phyloP scores from a whole-genome alignment of 257 asterid genomes.

The Thymus quinquecostatus region DNA sequence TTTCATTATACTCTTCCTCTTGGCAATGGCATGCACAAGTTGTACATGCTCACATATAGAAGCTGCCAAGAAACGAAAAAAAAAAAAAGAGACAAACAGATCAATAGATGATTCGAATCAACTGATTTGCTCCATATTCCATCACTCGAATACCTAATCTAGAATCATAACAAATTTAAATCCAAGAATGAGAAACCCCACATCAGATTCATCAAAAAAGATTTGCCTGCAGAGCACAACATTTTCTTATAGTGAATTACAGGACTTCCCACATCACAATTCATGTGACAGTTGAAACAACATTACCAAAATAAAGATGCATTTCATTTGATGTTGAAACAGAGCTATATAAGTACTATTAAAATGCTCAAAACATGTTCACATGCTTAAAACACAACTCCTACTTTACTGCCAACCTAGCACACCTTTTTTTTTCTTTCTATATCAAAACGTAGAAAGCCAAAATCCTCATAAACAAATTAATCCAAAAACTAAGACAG shows the following conservation, averaged over 20 bases:
- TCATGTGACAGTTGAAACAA: not conserved
- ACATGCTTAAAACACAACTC: not conserved
- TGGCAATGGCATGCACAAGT: not conserved
- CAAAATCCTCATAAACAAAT: not conserved
- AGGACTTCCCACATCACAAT: not conserved
- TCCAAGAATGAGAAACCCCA: not conserved
- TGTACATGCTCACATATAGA: not conserved
- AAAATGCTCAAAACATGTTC: not conserved
- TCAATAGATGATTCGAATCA: not conserved
- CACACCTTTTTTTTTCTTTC: not conserved
- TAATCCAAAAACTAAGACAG: not conserved
- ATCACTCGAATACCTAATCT: not conserved
- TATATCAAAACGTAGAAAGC: not conserved
- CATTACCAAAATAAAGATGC: not conserved
- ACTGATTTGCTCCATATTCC: constrained; percentile 9
- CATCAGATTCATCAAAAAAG: not conserved
- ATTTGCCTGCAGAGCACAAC: constrained; percentile 1
- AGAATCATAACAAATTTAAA: not conserved
- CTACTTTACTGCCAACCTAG: not conserved
- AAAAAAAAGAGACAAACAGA: not conserved
- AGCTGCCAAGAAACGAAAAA: not conserved
- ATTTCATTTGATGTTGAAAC: not conserved
- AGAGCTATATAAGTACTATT: not conserved
- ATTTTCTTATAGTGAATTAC: not conserved
- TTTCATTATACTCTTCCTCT: not conserved